Evolutionary conservation across 805 yeast species (phyloP).

Genomic region (Metschnikowia colocasiae): DNA sequence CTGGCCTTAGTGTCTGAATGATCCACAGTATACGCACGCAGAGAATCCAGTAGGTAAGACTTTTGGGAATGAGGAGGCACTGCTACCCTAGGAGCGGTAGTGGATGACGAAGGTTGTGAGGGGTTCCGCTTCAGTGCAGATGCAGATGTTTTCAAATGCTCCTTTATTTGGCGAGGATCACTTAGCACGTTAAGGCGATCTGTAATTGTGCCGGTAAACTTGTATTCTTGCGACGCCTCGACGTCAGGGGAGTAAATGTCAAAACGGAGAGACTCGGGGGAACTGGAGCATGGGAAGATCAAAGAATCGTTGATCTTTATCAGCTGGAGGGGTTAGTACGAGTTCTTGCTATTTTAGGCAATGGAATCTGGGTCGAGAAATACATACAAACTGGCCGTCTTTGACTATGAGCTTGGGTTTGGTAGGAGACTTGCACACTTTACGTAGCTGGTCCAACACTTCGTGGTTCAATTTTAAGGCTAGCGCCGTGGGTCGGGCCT

Average conservation of each 20-base stretch:
- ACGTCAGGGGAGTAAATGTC: slow-evolving; percentile 28
- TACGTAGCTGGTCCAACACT: slow-evolving; percentile 25
- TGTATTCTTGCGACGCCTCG: slow-evolving; percentile 9
- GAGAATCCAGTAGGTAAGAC: slow-evolving; percentile 7
- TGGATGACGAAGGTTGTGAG: not conserved
- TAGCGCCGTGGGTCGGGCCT: slow-evolving; percentile 23
- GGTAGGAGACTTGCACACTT: slow-evolving; percentile 13
- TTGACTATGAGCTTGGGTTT: slow-evolving; percentile 35
- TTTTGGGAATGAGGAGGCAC: slow-evolving; percentile 1
- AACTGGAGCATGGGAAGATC: slow-evolving; percentile 30
- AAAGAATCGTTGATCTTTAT: slow-evolving; percentile 26
- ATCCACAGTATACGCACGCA: slow-evolving; percentile 12
- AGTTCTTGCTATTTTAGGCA: not conserved
- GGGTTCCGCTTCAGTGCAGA: slow-evolving; percentile 3
- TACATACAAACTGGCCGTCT: slow-evolving; percentile 34
- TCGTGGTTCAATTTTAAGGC: slow-evolving; percentile 29
- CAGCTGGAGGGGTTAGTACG: slow-evolving; percentile 26
- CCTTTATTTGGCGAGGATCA: slow-evolving; percentile 29
- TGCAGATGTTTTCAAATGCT: slow-evolving; percentile 10
- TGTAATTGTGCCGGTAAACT: slow-evolving; percentile 31
- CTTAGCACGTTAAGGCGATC: slow-evolving; percentile 30
- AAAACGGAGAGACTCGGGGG: slow-evolving; percentile 35
- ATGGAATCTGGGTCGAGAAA: not conserved
- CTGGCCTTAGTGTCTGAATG: slow-evolving; percentile 10
- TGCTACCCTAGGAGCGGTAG: not conserved